Percentiles rank a stretch among this genome's conserved stretches.
These are phyloP conservation scores for Lepidium aucheri DNA, from an alignment of 345 rosid species.

Conservation along the genomic window DNA sequence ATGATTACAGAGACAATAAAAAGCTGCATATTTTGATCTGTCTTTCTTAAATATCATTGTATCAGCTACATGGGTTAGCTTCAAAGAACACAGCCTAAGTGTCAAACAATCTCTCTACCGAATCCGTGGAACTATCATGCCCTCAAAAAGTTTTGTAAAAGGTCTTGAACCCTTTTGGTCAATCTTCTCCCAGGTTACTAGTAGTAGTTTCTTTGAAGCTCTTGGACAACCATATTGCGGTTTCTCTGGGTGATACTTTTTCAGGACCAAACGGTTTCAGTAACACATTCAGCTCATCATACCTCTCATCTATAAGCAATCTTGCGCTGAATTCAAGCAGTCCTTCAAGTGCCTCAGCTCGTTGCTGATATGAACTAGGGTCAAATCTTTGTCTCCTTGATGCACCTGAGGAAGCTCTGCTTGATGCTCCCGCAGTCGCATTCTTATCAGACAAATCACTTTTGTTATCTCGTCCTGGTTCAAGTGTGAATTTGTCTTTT, in stretches of 20 bases:
- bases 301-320: conserved; percentile 79
- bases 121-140: conserved; percentile 23
- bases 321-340: conserved; percentile 95
- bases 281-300: conserved; percentile 83
- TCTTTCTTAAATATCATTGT: conserved; percentile 2
- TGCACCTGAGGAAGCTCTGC: conserved; percentile 70
- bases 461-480: conserved; percentile 50
- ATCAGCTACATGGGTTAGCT: conserved; percentile 26
- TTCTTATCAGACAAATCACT: conserved; percentile 79
- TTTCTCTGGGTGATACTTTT: conserved; percentile 93
- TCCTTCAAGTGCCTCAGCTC: conserved; percentile 97
- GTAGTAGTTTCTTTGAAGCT: conserved; percentile 82
- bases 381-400: conserved; percentile 57
- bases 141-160: conserved; percentile 13
- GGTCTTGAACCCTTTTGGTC: not conserved
- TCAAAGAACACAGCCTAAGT: conserved; percentile 13
- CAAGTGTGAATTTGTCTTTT: conserved; percentile 89
- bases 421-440: conserved; percentile 88
- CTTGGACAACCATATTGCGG: conserved; percentile 95
- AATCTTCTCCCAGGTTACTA: conserved; percentile 46
- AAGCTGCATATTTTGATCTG: conserved; percentile 16
- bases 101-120: conserved; percentile 10
- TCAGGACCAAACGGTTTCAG: conserved; percentile 97
- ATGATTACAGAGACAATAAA: conserved; percentile 3
- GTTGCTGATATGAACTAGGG: conserved; percentile 76